Percentiles rank a stretch among this genome's conserved stretches.
phyloP scores from a whole-genome alignment of 176 grass and related monocot genomes.

The Zizania latifolia region DNA sequence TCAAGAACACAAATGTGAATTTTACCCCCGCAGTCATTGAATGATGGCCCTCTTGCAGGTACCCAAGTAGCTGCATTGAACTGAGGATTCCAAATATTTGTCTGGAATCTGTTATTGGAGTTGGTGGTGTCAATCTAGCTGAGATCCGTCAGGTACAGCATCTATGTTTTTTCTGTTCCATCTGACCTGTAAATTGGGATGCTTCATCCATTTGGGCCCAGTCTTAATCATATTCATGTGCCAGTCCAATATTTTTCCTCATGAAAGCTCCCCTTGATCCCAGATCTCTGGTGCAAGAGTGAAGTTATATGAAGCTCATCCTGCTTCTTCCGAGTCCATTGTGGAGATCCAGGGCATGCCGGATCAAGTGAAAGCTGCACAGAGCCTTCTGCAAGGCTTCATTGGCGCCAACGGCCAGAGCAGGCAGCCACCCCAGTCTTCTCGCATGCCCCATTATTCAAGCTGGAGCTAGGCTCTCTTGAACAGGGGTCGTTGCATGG shows the following conservation, averaged over 20 bases:
- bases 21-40: background rate
- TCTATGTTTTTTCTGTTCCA: no score
- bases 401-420: slow-evolving; percentile 37
- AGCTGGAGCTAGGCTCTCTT: slow-evolving; percentile 37
- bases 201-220: background rate
- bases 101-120: slow-evolving; percentile 53
- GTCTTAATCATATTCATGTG: background rate
- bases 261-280: slow-evolving; percentile 11
- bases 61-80: slow-evolving; percentile 46
- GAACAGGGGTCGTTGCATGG: background rate
- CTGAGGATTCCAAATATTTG: slow-evolving; percentile 57
- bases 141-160: slow-evolving; percentile 70
- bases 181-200: no score
- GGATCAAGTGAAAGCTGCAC: slow-evolving; percentile 58
- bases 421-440: slow-evolving; percentile 28
- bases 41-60: slow-evolving; percentile 35
- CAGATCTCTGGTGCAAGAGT: slow-evolving; percentile 66
- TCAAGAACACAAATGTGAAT: background rate
- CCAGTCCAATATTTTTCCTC: background rate
- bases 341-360: slow-evolving; percentile 68
- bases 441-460: slow-evolving; percentile 31
- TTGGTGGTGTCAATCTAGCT: slow-evolving; percentile 56
- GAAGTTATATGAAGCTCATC: slow-evolving; percentile 40
- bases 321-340: slow-evolving; percentile 41
- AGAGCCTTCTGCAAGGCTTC: slow-evolving; percentile 56